Conservation (phyloP, 2,329 filamentous ascomycete species). For the Arthroderma sp. region DNA sequence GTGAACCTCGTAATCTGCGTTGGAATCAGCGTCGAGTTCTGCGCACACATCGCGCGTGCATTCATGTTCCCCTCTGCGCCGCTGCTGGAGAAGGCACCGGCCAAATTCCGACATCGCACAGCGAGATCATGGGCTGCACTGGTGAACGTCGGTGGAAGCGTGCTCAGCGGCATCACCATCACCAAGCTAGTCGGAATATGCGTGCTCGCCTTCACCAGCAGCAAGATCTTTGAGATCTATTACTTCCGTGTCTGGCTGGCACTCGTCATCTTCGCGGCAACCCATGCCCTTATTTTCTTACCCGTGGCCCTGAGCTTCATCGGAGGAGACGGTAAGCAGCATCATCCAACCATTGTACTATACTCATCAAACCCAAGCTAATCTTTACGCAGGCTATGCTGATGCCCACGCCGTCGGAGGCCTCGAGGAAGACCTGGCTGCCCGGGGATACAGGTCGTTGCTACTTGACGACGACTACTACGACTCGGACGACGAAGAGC, state of each 20-base stretch:
- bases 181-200: slow-evolving; percentile 88
- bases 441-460: slow-evolving; percentile 63
- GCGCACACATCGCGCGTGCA: slow-evolving; percentile 86
- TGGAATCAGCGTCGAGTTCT: slow-evolving; percentile 93
- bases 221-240: slow-evolving; percentile 99
- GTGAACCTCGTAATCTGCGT: slow-evolving; percentile 97
- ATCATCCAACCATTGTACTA: neutral
- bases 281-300: slow-evolving; percentile 81
- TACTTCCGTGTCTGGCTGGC: slow-evolving; percentile 97
- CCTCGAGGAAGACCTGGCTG: slow-evolving; percentile 76
- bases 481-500: slow-evolving; percentile 55
- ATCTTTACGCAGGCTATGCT: slow-evolving; percentile 52
- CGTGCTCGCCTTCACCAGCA: slow-evolving; percentile 85
- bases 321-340: slow-evolving; percentile 58
- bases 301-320: slow-evolving; percentile 77
- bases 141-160: slow-evolving; percentile 86
- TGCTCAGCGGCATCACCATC: slow-evolving; percentile 91
- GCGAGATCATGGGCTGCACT: slow-evolving; percentile 84
- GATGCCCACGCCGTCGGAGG: slow-evolving; percentile 81
- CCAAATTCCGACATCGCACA: slow-evolving; percentile 67
- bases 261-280: slow-evolving; percentile 75
- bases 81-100: slow-evolving; percentile 69
- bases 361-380: slow-evolving; percentile 6
- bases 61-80: slow-evolving; percentile 84
- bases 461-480: slow-evolving; percentile 64